Evolutionary conservation across 768 basidiomycete species (phyloP).

Genomic region (Phlebiopsis flavidoalba): DNA sequence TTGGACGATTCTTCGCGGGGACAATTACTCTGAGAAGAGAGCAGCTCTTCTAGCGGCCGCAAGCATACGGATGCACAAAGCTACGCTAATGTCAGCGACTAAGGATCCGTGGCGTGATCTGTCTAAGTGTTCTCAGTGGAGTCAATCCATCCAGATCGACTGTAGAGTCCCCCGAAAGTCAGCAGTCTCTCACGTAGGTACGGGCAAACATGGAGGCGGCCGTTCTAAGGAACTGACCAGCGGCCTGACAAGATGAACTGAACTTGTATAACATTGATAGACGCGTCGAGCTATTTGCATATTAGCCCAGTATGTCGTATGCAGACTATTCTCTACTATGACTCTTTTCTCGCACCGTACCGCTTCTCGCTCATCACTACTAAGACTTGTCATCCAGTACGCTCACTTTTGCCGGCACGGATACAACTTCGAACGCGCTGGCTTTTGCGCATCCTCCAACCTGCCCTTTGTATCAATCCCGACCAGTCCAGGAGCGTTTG

Average conservation of each 20-base stretch:
- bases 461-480: conserved; percentile 20
- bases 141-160: no score
- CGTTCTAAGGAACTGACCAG: conserved; percentile 17
- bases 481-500: conserved; percentile 23
- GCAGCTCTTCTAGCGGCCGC: no score
- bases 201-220: conserved; percentile 10
- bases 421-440: conserved; percentile 27
- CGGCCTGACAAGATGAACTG: conserved; percentile 11
- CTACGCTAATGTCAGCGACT: no score
- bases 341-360: background rate
- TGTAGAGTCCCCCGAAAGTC: no score
- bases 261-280: conserved; percentile 18
- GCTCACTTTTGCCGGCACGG: conserved; percentile 20
- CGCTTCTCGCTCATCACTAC: background rate
- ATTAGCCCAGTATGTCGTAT: conserved; percentile 26
- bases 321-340: conserved; percentile 16
- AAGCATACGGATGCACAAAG: no score
- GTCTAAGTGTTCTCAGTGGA: no score
- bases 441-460: conserved; percentile 22
- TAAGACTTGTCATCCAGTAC: conserved; percentile 8
- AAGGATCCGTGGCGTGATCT: no score
- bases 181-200: background rate
- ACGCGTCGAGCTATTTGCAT: no score
- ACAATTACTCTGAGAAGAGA: no score
- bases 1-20: no score